Evolutionary conservation across 2,329 filamentous ascomycete species (phyloP), one percentile per base, ranked within the genome.

Genomic region (Penicillium sp.): DNA sequence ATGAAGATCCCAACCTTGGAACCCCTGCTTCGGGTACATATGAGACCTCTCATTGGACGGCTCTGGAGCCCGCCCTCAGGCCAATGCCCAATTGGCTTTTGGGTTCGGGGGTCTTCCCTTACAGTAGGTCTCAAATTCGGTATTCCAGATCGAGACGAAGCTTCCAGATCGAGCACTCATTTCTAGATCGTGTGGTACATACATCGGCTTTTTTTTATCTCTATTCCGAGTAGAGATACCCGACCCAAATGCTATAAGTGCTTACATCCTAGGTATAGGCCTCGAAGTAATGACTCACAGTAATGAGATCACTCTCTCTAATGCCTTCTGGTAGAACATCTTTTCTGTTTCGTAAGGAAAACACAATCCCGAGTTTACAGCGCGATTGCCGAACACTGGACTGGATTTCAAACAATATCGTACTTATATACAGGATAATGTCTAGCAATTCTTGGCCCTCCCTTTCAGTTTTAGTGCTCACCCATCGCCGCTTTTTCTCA

Each of bases 41-140:
- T 21, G 19, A 6, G 1, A 21, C 4, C 1, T 34, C 1, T 46
- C 16, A 61, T 61, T 63, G 59, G 59, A 43, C 11, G 11, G 29
- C 29, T 13, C 29, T 13, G 10, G 11, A 31, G 31, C 31, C 31
- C 1, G 29, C 29, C 29, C 29, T 11, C 29, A 11, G 5, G 1
- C 4, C 11, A 50, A 55, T 48, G 5, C 1, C 10, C 43, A 45
- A 9, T 19, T 19, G 16, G 15, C 9, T 31, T 29, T 48, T 21
- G 27, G 43, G 15, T 9, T 19, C 41, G 43, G 34, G n/a, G 16
- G 9, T 29, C 13, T 25, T 34, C 23, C 36, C 19, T 25, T 36
- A n/a, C n/a, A n/a, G n/a, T n/a, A 38, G 48, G 16, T n/a, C 16
- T 5, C 8, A 33, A 27, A 40, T 31, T 43, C 23, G 23, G n/a